Evolutionary conservation across 2,329 filamentous ascomycete species (phyloP).

Genomic region (Neopestalotiopsis rosae): DNA sequence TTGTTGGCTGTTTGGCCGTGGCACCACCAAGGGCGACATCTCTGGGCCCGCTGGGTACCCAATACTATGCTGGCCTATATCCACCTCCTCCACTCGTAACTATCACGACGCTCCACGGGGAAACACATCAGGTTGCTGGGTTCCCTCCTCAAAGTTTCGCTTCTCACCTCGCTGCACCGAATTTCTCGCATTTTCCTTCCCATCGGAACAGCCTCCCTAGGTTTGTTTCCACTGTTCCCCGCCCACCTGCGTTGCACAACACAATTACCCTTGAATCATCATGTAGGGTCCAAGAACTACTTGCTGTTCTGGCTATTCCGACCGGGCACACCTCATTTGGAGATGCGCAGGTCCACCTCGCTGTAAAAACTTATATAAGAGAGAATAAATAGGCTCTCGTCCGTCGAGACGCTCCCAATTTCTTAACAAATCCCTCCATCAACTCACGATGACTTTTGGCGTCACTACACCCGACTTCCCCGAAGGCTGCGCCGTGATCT

Average conservation of each 20-base stretch:
- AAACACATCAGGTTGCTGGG: background rate
- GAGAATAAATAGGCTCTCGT: background rate
- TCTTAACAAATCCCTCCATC: background rate
- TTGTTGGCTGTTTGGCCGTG: background rate
- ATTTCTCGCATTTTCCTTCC: background rate
- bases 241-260: background rate
- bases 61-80: background rate
- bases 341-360: background rate
- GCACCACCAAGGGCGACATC: background rate
- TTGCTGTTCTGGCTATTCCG: background rate
- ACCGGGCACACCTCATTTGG: background rate
- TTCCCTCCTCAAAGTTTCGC: background rate
- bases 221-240: background rate
- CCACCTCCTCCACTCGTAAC: background rate
- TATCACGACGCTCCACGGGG: background rate
- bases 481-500: constrained; percentile 20
- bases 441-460: constrained; percentile 17
- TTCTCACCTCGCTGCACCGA: background rate
- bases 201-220: background rate
- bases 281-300: background rate
- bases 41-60: background rate
- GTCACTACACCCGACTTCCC: constrained; percentile 15
- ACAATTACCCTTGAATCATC: background rate
- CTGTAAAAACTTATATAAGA: background rate
- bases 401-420: background rate